Base-by-base conservation (phyloP, 108 stramenopile genomes). In the Pseudonitzschia pungens region DNA sequence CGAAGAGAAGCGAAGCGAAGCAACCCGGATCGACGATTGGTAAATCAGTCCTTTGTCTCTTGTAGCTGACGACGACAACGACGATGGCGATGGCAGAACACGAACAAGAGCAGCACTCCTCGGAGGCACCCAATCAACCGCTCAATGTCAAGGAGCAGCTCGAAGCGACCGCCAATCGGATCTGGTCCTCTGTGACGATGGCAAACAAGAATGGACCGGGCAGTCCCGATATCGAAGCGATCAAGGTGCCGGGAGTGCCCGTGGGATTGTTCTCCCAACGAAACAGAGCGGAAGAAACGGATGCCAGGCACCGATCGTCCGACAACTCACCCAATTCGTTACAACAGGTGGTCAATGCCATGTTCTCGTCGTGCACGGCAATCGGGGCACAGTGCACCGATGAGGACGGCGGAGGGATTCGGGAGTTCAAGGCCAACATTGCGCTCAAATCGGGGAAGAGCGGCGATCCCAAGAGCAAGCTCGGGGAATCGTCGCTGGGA, bases 81-180 rank as follows among this genome's bases (percentile, higher is more conserved):
- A 27, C 57, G 27, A 58, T 58, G 27, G 26, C 57, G 57, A 4
- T 31, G 5, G 24, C 12, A 58, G 24, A 58, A 24, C 29, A 57
- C 26, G 28, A 57, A 31, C 57, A 58, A 31, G 29, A 62, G n/a
- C 27, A 62, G 0, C 29, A 62, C 0, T 28, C 32, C 0, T 21
- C 32, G 0, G 15, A 42, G 33, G 18, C 5, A 16, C 60, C 60
- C 27, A 62, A n/a, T 20, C 4, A 20, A 1, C 62, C 62, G 1
- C 40, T 63, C 2, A 63, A 33, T n/a, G 62, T 63, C 8, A 63
- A 63, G 62, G 62, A 63, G 32, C 62, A 63, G 11, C 36, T 67
- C 36, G 66, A 67, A 67, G 66, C 66, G 14, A 40, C 66, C 7
- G 66, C 66, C n/a, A 48, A 18, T 45, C 42, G 44, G 11, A 43